Base-by-base conservation (phyloP, 1,284 basidiomycete genomes). In the Ustilago esculenta region DNA sequence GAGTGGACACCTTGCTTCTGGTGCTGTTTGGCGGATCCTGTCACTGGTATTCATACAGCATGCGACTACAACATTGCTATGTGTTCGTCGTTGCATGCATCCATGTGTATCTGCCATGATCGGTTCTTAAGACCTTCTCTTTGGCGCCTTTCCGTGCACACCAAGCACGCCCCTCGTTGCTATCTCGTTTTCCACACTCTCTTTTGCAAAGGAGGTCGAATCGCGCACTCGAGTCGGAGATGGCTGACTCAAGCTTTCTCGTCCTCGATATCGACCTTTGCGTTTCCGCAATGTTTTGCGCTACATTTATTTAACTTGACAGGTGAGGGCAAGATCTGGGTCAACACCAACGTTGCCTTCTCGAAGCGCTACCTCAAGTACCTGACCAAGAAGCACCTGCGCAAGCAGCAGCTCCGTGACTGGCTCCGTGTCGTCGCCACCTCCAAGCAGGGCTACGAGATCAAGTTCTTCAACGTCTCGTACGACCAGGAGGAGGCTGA, bases 361-460 rank as follows among this genome's bases (percentile, higher is more conserved):
- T 83, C 82, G 48, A 82, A 82, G 80, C 80, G 83, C 45, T 84
- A 83, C 81, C 80, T 84, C 76, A 84, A 84, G 78, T 84, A 83
- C 78, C 67, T 84, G 18, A 83, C 83, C 66, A 84, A 84, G 79
- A 82, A 82, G 76, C 81, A 77, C 72, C 71, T 81, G 52, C 75
- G 76, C 73, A 77, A 81, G 59, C 71, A 75, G 54, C 76, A 77
- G 72, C 77, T 82, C 36, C 80, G 81, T 59, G 81, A 82, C 73
- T 82, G 81, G 79, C 75, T 81, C 44, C 81, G 81, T 56, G 82
- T 83, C 48, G 82, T 83, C 21, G 81, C 82, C 47, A 82, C 82
- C 64, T 76, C 72, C 75, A 83, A 83, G 81, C 71, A 82, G 51
- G 81, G 80, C 63, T 83, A 82, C 73, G 78, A 80, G 60, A 77